These are phyloP conservation scores for Pythium utonaiense DNA, from an alignment of 352 stramenopile genomes.

Conservation along the genomic window DNA sequence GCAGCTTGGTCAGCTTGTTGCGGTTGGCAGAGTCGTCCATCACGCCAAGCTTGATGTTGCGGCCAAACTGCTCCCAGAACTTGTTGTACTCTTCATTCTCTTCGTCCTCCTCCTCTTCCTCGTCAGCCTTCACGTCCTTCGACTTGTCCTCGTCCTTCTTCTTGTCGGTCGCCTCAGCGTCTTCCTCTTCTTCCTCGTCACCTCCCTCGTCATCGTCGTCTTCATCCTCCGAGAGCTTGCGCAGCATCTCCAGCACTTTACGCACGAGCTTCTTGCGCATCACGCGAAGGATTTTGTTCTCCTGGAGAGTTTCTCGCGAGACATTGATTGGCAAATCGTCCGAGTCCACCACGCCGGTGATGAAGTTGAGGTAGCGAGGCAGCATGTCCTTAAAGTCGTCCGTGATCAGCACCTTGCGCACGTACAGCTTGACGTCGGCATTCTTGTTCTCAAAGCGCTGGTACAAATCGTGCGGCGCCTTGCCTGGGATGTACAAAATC, in stretches of 20 bases:
- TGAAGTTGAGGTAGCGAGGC: slow-evolving; percentile 98
- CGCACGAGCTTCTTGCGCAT: slow-evolving; percentile 99
- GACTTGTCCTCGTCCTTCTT: slow-evolving; percentile 58
- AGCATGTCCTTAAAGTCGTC: slow-evolving; percentile 98
- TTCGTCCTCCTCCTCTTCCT: slow-evolving; percentile 55
- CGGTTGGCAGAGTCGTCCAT: slow-evolving; percentile 97
- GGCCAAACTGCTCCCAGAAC: slow-evolving; percentile 98
- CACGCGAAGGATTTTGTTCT: slow-evolving; percentile 99
- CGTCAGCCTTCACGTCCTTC: slow-evolving; percentile 76
- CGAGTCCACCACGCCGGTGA: slow-evolving; percentile 98
- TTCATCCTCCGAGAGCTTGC: slow-evolving; percentile 89
- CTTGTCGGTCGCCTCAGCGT: slow-evolving; percentile 38
- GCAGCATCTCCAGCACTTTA: slow-evolving; percentile 98
- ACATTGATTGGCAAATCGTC: slow-evolving; percentile 99
- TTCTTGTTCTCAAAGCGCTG: slow-evolving; percentile 91
- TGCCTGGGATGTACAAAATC: slow-evolving; percentile 96
- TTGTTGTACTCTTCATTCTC: slow-evolving; percentile 92
- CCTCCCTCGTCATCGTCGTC: slow-evolving; percentile 81
- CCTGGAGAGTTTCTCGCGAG: slow-evolving; percentile 98
- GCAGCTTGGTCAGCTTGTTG: slow-evolving; percentile 94
- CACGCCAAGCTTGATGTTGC: slow-evolving; percentile 98
- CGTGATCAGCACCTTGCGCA: slow-evolving; percentile 98
- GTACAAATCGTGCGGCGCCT: slow-evolving; percentile 85
- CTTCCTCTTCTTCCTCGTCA: slow-evolving; percentile 37
- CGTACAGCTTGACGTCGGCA: slow-evolving; percentile 96